These are phyloP conservation scores for Trichoderma breve DNA, from an alignment of 2,329 filamentous ascomycete genomes.

Conservation along the genomic window DNA sequence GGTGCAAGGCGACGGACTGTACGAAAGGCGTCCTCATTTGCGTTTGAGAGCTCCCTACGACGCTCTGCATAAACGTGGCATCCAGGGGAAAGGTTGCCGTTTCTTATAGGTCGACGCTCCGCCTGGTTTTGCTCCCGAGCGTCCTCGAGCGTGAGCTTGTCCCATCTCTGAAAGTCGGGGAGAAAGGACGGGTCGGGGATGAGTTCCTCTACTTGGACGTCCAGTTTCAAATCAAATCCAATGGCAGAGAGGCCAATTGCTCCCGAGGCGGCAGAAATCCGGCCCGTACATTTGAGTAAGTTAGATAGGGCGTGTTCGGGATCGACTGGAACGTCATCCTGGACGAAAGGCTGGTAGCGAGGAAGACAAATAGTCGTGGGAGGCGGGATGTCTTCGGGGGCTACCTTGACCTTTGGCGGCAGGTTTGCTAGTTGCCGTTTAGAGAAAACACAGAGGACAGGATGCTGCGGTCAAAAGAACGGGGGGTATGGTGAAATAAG, in stretches of 20 bases:
- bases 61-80: slow-evolving; percentile 59
- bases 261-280: slow-evolving; percentile 40
- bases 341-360: slow-evolving; percentile 40
- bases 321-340: slow-evolving; percentile 31
- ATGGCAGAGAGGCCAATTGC: slow-evolving; percentile 55
- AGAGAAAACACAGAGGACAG: background rate
- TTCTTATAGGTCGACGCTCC: slow-evolving; percentile 50
- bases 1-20: slow-evolving; percentile 58
- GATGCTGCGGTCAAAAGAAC: background rate
- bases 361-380: slow-evolving; percentile 56
- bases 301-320: slow-evolving; percentile 43
- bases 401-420: slow-evolving; percentile 30
- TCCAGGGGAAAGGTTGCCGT: slow-evolving; percentile 55
- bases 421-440: slow-evolving; percentile 25
- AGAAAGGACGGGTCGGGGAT: slow-evolving; percentile 54
- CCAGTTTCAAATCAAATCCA: slow-evolving; percentile 53
- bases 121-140: slow-evolving; percentile 48
- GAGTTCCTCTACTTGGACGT: slow-evolving; percentile 49
- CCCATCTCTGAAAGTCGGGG: slow-evolving; percentile 55
- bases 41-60: slow-evolving; percentile 53
- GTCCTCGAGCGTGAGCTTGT: slow-evolving; percentile 48
- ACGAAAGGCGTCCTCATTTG: slow-evolving; percentile 59
- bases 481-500: background rate
- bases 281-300: slow-evolving; percentile 53
- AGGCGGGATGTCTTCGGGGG: slow-evolving; percentile 54